These are phyloP conservation scores for Colletotrichum nymphaeae DNA, from an alignment of 2,329 filamentous ascomycete species.

Conservation along the genomic window DNA sequence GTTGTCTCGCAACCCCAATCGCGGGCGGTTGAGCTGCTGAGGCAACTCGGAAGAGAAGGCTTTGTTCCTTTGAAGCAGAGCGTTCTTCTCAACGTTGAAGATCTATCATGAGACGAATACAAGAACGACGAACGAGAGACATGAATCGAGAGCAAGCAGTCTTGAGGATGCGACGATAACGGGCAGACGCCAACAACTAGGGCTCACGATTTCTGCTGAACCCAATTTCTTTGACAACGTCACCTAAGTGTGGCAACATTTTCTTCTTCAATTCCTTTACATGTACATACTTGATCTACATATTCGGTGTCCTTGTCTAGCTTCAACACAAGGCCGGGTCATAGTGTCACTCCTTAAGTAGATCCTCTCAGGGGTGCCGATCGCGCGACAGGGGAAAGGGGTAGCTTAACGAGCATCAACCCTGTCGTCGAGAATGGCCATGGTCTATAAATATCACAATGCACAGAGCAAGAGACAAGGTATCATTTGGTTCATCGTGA, in stretches of 20 bases:
- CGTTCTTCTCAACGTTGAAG: constrained; percentile 19
- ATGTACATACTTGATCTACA: constrained; percentile 19
- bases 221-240: neutral
- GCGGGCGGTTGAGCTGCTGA: constrained; percentile 4
- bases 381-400: neutral
- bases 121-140: neutral
- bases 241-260: neutral
- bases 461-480: neutral
- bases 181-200: neutral
- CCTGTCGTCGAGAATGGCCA: neutral
- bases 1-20: neutral
- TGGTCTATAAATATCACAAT: neutral
- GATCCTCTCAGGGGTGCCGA: neutral
- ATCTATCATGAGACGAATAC: neutral
- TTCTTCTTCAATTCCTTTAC: neutral
- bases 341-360: neutral
- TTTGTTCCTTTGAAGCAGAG: constrained; percentile 21
- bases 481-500: neutral
- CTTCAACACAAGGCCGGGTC: constrained; percentile 1
- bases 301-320: neutral
- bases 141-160: neutral
- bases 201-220: neutral
- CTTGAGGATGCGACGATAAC: neutral
- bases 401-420: neutral
- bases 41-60: constrained; percentile 8